Conservation (phyloP, 768 basidiomycete genomes). For the Guyanaporus albipodus region DNA sequence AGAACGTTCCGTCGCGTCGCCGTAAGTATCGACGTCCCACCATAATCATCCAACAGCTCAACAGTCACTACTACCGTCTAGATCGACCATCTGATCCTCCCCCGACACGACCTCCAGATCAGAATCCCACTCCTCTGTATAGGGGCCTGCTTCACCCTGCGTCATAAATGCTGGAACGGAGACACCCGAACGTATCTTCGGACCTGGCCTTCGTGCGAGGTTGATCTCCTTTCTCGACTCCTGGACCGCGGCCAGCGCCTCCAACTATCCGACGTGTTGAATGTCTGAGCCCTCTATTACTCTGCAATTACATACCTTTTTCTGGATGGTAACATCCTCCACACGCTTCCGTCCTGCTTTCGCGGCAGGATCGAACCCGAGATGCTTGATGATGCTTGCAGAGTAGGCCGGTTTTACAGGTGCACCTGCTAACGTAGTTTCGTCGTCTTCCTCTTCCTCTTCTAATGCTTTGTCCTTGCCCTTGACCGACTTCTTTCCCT, state of each 20-base stretch:
- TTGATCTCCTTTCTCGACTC: conserved; percentile 47
- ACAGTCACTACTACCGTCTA: conserved; percentile 20
- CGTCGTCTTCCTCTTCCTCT: conserved; percentile 9
- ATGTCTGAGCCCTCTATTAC: neutral
- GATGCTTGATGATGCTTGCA: conserved; percentile 58
- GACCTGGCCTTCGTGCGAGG: conserved; percentile 63
- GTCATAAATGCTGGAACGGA: conserved; percentile 34
- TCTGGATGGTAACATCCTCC: conserved; percentile 41
- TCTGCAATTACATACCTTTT: conserved; percentile 46
- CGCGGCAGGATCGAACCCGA: conserved; percentile 77
- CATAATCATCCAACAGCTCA: conserved; percentile 2
- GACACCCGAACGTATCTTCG: conserved; percentile 61
- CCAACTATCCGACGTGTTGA: conserved; percentile 40
- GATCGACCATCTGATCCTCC: conserved; percentile 18
- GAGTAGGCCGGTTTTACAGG: conserved; percentile 53
- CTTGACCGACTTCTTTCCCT: conserved; percentile 18
- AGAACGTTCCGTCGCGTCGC: too few relatives aligned
- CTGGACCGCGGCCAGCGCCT: conserved; percentile 51
- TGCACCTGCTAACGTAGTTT: conserved; percentile 12
- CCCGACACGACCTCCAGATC: conserved; percentile 9
- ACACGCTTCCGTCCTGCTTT: conserved; percentile 46
- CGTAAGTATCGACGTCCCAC: too few relatives aligned
- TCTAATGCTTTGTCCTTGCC: conserved; percentile 10
- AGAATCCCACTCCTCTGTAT: conserved; percentile 7
- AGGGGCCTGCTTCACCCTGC: neutral